A percentile compares a stretch with the other conserved stretches of the same genome.
Evolutionary conservation across 495 filamentous ascomycete genomes (phyloP).

Genomic region (Xylaria intraflava): DNA sequence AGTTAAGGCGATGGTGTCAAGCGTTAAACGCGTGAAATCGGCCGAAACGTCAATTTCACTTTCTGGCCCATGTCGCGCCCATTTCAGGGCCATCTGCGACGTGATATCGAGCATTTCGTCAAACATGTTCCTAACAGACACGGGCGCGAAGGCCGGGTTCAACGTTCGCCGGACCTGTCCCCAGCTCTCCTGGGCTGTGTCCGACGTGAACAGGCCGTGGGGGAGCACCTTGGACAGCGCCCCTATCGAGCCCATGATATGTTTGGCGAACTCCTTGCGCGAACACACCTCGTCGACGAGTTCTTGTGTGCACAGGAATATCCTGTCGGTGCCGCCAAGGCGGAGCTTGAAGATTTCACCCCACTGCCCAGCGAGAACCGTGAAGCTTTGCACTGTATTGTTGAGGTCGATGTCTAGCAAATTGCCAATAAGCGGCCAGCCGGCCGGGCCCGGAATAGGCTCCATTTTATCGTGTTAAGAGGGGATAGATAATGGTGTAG

Average conservation of each 20-base stretch:
- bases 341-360: conserved; percentile 21
- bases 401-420: conserved; percentile 23
- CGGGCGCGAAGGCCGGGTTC: conserved; percentile 57
- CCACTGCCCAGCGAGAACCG: conserved; percentile 17
- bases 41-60: conserved; percentile 47
- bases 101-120: conserved; percentile 64
- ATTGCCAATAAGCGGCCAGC: conserved; percentile 27
- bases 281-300: conserved; percentile 56
- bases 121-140: conserved; percentile 56
- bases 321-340: conserved; percentile 13
- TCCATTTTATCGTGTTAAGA: not conserved
- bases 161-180: conserved; percentile 54
- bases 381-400: conserved; percentile 14
- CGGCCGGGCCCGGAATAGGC: conserved; percentile 24
- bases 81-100: conserved; percentile 58
- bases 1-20: conserved; percentile 63
- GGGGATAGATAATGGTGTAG: no score
- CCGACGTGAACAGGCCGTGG: conserved; percentile 54
- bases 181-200: conserved; percentile 51
- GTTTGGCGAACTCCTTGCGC: conserved; percentile 34
- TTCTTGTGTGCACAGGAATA: conserved; percentile 44
- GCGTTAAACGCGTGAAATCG: conserved; percentile 60
- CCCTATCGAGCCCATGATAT: conserved; percentile 16
- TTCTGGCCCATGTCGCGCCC: conserved; percentile 53
- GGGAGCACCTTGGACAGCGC: conserved; percentile 46